Base-by-base conservation (phyloP, 805 yeast genomes). In the Candida ipomoeae region DNA sequence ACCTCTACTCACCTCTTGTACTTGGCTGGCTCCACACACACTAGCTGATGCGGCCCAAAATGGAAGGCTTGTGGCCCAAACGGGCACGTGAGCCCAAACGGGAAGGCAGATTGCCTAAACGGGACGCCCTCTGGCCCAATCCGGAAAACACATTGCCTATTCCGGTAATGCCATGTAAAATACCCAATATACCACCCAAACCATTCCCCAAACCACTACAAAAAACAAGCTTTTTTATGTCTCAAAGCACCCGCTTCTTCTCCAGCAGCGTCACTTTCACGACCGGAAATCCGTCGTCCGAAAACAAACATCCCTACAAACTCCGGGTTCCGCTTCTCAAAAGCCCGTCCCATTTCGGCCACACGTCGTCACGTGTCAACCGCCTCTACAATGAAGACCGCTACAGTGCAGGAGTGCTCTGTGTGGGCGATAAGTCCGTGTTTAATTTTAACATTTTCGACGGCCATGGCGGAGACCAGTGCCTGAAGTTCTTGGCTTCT, bases 391-490 rank as follows among this genome's bases (percentile, higher is more conserved):
- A 92, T 66, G 98, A 92, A 66, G 99, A 92, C 68, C 73, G 81
- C 41, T 86, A 80, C 66, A 79, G 81, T 46, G 88, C 90, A 18
- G 80, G 80, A 26, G 80, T 88, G 46, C 60, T 89, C 36, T 68
- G 73, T 20, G 35, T 70, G 10, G 48, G 57, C 11, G 54, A 48
- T 26, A 53, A 57, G 21, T 58, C 61, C 10, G 61, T 70, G 17
- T 87, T 92, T 69, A 82, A 81, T 56, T 83, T 88, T 60, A 81
- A 82, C 42, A 78, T 94, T 1, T 90, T 87, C 66, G 99, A 94
- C 68, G 99, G 99, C 8, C 99, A 94, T 68, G 99, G 98, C 6
- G 96, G 96, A 20, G 76, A 74, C 21, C 83, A 84, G 48, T 88
- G 96, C 59, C 77, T 90, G 42, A 75, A 72, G 21, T 86, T 78